A percentile compares a stretch with the other conserved stretches of the same genome.
Conservation (phyloP, 768 basidiomycete genomes). For the Pulveroboletus sp. region DNA sequence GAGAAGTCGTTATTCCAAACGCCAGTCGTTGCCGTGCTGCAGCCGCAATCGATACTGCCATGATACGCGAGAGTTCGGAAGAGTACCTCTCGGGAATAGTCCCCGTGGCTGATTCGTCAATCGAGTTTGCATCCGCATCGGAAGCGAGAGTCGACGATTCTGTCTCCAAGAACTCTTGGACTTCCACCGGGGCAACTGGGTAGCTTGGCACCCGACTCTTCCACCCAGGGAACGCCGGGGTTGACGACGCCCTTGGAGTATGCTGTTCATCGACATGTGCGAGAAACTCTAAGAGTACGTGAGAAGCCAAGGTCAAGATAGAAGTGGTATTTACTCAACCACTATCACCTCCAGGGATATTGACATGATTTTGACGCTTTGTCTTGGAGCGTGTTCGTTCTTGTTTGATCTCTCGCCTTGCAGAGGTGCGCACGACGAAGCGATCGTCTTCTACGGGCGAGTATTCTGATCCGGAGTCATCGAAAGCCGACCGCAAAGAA, state of each 20-base stretch:
- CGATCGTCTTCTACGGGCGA: slow-evolving; percentile 25
- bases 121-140: slow-evolving; percentile 14
- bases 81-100: slow-evolving; percentile 16
- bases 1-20: slow-evolving; percentile 51
- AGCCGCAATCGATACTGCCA: slow-evolving; percentile 30
- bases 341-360: not conserved
- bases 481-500: slow-evolving; percentile 19
- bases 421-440: not conserved
- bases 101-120: not conserved
- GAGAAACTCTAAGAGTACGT: slow-evolving; percentile 8
- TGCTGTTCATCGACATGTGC: slow-evolving; percentile 15
- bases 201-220: not conserved
- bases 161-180: slow-evolving; percentile 3
- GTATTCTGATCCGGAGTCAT: slow-evolving; percentile 33
- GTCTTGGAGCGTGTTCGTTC: slow-evolving; percentile 9
- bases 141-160: slow-evolving; percentile 15
- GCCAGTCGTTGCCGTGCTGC: slow-evolving; percentile 47
- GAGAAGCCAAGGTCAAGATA: not conserved
- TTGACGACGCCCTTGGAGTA: slow-evolving; percentile 15
- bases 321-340: slow-evolving; percentile 11
- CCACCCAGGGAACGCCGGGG: slow-evolving; percentile 5
- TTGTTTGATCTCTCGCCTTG: slow-evolving; percentile 3
- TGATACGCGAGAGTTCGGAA: slow-evolving; percentile 27
- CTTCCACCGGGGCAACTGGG: not conserved
- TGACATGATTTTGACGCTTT: slow-evolving; percentile 3